phyloP scores from a whole-genome alignment of 495 filamentous ascomycete genomes.

The Glarea lozoyensis region DNA sequence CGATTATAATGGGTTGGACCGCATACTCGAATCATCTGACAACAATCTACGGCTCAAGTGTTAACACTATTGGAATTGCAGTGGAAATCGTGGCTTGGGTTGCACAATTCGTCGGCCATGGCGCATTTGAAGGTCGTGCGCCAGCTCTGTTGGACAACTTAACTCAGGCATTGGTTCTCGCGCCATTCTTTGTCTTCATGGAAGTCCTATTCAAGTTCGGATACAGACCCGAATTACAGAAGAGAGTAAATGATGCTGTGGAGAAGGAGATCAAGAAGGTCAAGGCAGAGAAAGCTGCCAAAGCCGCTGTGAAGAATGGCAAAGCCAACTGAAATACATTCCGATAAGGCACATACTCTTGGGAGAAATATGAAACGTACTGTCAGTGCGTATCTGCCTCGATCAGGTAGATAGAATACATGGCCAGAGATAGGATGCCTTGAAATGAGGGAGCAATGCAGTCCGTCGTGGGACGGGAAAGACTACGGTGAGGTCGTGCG shows the following conservation, averaged over 20 bases:
- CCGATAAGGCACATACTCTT: no score
- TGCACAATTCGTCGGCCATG: constrained; percentile 85
- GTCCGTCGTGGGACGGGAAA: no score
- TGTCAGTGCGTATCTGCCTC: no score
- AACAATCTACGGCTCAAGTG: constrained; percentile 49
- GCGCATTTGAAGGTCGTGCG: constrained; percentile 77
- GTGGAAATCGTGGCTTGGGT: constrained; percentile 73
- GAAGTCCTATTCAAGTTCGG: constrained; percentile 87
- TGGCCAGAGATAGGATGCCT: no score
- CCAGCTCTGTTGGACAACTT: constrained; percentile 88
- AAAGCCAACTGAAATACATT: constrained; percentile 28
- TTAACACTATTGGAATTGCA: constrained; percentile 61
- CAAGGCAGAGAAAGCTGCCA: constrained; percentile 30
- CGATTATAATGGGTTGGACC: constrained; percentile 63
- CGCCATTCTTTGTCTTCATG: constrained; percentile 97
- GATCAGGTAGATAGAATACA: no score
- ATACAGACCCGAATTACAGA: constrained; percentile 79
- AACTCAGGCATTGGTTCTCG: constrained; percentile 83
- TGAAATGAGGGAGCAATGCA: no score
- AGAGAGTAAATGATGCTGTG: constrained; percentile 67
- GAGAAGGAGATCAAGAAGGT: constrained; percentile 58
- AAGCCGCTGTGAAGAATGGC: constrained; percentile 25
- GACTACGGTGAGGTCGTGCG: no score
- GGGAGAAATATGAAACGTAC: no score
- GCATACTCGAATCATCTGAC: constrained; percentile 70